A percentile compares a stretch with the other conserved stretches of the same genome.
These are phyloP conservation scores for Coffea eugenioides DNA, from an alignment of 257 asterid genomes.

Conservation along the genomic window DNA sequence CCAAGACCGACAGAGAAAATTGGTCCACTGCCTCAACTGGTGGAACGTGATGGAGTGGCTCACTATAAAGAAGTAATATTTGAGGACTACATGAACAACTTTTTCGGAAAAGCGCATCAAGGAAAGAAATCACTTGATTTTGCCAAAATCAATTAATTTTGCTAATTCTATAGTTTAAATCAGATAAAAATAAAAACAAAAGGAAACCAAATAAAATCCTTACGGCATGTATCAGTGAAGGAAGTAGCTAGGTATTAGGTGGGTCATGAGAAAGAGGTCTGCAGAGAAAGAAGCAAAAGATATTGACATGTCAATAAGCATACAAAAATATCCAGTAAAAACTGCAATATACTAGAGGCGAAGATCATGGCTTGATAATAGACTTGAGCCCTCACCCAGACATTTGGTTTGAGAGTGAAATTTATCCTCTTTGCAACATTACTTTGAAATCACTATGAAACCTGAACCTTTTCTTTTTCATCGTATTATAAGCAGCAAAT, in stretches of 20 bases:
- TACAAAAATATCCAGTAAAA: not conserved
- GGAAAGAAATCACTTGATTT: conserved; percentile 39
- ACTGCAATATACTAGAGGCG: not conserved
- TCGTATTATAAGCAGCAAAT: not conserved
- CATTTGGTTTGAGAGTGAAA: not conserved
- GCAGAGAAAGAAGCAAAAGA: not conserved
- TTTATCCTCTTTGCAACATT: not conserved
- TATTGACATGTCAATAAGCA: not conserved
- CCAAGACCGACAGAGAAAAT: conserved; percentile 30
- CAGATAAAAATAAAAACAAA: too few species aligned
- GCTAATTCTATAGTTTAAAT: not conserved
- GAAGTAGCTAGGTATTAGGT: not conserved
- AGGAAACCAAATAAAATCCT: too few species aligned
- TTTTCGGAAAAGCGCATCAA: conserved; percentile 35
- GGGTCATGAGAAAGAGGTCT: too few species aligned
- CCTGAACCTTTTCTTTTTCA: too few species aligned
- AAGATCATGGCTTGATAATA: not conserved
- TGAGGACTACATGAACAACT: conserved; percentile 37
- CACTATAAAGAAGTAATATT: conserved; percentile 28
- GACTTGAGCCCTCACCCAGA: too few species aligned
- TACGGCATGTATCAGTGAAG: not conserved
- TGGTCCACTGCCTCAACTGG: conserved; percentile 35
- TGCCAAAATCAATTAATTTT: conserved; percentile 7
- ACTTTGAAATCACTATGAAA: not conserved
- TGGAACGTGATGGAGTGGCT: conserved; percentile 27